Conservation (phyloP, 371 early-diverging fungal genomes). For the Mortierella sp. region DNA sequence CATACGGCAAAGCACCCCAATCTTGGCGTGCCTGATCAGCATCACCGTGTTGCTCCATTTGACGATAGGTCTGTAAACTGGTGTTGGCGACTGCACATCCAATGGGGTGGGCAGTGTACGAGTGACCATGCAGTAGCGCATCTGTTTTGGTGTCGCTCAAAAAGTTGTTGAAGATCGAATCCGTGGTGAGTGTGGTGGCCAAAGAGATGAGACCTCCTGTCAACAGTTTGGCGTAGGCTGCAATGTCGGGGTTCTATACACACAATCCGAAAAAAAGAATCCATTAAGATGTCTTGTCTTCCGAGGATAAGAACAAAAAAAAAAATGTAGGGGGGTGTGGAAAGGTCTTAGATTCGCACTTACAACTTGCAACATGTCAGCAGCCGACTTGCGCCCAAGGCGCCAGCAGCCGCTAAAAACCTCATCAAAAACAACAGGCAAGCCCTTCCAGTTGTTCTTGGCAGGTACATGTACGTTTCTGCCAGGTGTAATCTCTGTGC, state of each 20-base stretch:
- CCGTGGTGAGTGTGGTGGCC: conserved; percentile 76
- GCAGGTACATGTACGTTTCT: conserved; percentile 30
- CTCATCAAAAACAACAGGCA: conserved; percentile 88
- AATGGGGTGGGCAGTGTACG: conserved; percentile 88
- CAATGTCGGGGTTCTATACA: conserved; percentile 76
- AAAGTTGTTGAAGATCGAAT: conserved; percentile 75
- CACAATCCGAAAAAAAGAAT: conserved; percentile 3
- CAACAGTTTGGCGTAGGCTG: conserved; percentile 81
- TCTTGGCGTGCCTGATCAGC: conserved; percentile 57
- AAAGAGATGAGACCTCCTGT: conserved; percentile 84
- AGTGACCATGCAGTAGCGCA: conserved; percentile 85
- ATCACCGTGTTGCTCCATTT: conserved; percentile 55
- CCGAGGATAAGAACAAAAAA: background rate
- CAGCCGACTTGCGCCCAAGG: conserved; percentile 71
- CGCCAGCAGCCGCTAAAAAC: conserved; percentile 87
- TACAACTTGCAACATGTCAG: conserved; percentile 75
- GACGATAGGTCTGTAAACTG: conserved; percentile 65
- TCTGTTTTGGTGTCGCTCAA: conserved; percentile 73
- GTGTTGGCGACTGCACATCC: conserved; percentile 80
- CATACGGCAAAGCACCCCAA: conserved; percentile 52
- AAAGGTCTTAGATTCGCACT: conserved; percentile 45
- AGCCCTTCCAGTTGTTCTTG: conserved; percentile 61
- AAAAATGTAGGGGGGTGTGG: no score
- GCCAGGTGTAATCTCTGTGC: conserved; percentile 53
- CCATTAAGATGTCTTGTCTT: conserved; percentile 3